phyloP scores from a whole-genome alignment of 768 basidiomycete species.

The Lactifluus volemus region DNA sequence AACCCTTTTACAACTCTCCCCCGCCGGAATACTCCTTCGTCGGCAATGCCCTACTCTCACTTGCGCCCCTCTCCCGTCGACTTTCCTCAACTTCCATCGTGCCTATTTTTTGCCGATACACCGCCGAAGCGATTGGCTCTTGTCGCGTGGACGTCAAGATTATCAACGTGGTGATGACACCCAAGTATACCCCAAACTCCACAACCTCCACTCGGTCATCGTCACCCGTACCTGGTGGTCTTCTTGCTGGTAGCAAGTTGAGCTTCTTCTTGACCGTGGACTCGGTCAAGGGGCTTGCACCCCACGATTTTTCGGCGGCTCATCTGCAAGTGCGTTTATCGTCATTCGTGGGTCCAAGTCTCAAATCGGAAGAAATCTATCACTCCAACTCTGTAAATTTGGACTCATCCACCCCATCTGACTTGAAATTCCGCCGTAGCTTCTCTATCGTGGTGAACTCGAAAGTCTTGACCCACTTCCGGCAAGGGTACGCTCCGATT shows the following conservation, averaged over 20 bases:
- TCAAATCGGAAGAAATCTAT: conserved; percentile 73
- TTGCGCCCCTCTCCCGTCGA: conserved; percentile 71
- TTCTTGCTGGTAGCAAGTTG: conserved; percentile 73
- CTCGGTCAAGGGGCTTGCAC: conserved; percentile 78
- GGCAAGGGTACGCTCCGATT: conserved; percentile 72
- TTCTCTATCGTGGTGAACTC: conserved; percentile 72
- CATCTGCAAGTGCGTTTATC: conserved; percentile 87
- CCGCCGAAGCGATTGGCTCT: conserved; percentile 91
- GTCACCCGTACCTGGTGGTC: conserved; percentile 58
- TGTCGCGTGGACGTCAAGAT: conserved; percentile 83
- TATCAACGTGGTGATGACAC: conserved; percentile 55
- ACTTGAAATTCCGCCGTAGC: conserved; percentile 74
- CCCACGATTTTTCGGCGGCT: conserved; percentile 79
- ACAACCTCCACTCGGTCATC: conserved; percentile 61
- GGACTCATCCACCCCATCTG: conserved; percentile 58
- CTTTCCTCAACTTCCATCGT: conserved; percentile 66
- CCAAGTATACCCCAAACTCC: conserved; percentile 54
- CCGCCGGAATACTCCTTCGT: conserved; percentile 90
- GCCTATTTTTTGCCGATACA: conserved; percentile 91
- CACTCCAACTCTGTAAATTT: conserved; percentile 69
- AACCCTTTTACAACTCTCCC: conserved; percentile 86
- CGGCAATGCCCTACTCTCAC: conserved; percentile 75
- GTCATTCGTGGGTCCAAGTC: conserved; percentile 67
- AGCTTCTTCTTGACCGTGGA: conserved; percentile 82
- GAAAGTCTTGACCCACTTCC: conserved; percentile 64